Base-by-base conservation (phyloP, 2,329 filamentous ascomycete species). In the Bipolaris sorokiniana region DNA sequence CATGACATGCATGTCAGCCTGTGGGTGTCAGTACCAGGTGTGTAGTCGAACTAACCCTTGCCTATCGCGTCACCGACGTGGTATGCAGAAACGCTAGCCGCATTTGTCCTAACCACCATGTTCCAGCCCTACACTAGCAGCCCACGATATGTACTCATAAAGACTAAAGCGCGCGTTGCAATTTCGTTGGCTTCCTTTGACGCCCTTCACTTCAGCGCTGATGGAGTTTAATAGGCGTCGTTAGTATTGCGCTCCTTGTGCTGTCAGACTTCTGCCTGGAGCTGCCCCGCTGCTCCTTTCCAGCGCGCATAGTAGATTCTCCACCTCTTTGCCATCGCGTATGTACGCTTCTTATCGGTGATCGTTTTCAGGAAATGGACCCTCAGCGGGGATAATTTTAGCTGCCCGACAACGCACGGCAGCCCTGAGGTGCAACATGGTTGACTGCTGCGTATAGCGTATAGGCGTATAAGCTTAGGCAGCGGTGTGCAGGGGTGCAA, bases 401-500 rank as follows among this genome's bases (percentile, higher is more conserved):
- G 31, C 31, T 15, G 18, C 42, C 31, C 42, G 15, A 48, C 51
- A 13, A 31, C 23, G n/a, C 31, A 7, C 33, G 18, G 28, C n/a
- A 26, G 22, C 23, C 22, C 34, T 16, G 10, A 28, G 5, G 15
- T 16, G 33, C 34, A 28, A 13, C 7, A 28, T 38, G 34, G 22
- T 38, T 48, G 33, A 26, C 38, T n/a, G 40, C 4, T 42, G 40
- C 40, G 40, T 42, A 31, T 31, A 31, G 28, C 28, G 28, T 31
- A 31, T 5, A 13, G 10, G 28, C 28, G 28, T 31, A 42, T 42
- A 18, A 28, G 54, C 33, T 57, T 50, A 38, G 28, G 20, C 44
- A 46, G 61, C 61, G 55, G 58, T 62, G 59, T 53, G 60, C 45
- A 50, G 23, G 48, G 50, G 36, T 53, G 58, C 55, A 54, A 51